Evolutionary conservation across 345 rosid species (phyloP), one percentile per base, ranked within the genome.

Genomic region (Bruguiera gymnorhiza): DNA sequence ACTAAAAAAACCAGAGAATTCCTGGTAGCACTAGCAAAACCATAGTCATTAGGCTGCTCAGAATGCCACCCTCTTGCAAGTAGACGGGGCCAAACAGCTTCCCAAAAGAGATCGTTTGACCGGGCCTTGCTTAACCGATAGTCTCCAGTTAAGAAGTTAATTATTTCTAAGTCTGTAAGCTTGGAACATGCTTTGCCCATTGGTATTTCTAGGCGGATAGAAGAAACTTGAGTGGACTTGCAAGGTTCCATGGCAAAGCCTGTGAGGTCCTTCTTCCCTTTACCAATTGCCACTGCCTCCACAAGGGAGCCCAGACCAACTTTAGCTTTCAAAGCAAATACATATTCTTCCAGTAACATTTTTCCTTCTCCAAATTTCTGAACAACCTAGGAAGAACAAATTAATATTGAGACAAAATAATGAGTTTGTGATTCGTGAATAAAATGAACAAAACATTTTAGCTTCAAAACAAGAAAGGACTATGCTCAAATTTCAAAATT

Each of bases 21-120:
- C 76, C 72, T 88, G 43, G 76, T 78, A 69, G 73, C 75, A 15
- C 68, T 67, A 46, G 62, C 52, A 65, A 68, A 60, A 8, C 80
- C 78, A 58, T 80, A 70, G 69, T 81, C 78, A 36, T 78, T 75
- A 1, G 92, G 96, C 77, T 88, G 87, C 86, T 92, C 94, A 13
- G 96, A 92, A 70, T 87, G 96, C 98, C 98, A 92, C 37, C 96
- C 98, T 73, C 89, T 83, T 62, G 92, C 96, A 72, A 92, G 79
- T 62, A 92, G 75, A 52, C 95, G 92, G 32, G 96, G 98, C 98
- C 96, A 92, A 46, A 89, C 96, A 67, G 96, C 98, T 81, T 92
- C 98, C 98, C 95, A 92, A 77, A 92, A 89, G 70, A 92, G 87
- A 79, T 89, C 92, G 69, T 78, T 81, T 53, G 94, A 88, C 67